Evolutionary conservation across 1,284 basidiomycete genomes (phyloP), one percentile per base, ranked within the genome.

Genomic region (Ganoderma sinense): DNA sequence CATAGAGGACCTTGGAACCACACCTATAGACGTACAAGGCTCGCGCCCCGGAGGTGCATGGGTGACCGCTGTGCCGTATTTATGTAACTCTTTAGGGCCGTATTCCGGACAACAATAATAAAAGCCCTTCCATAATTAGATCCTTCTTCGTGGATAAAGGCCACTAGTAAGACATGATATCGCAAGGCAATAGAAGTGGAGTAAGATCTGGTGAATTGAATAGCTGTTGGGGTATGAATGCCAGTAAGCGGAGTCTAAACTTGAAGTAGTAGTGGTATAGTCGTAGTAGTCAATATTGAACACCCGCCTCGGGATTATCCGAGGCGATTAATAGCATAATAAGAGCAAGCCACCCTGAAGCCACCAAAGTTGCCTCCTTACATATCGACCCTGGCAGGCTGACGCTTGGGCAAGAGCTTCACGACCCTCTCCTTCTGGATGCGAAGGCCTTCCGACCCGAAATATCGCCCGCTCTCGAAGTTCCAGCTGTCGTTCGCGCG

Each of bases 381-480:
- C 53, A 56, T 56, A 20, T 56, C 53, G 53, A 56, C 53, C 16
- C 29, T 29, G 7, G 23, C 48, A 53, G 48, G 53, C 53, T 33
- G 53, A 20, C 53, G 53, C 31, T 40, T 67, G 2, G 73, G 70
- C 2, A 75, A 70, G 33, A 75, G 61, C 40, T 5, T 18, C 4
- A 70, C 73, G 29, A 66, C 13, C 8, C 75, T 66, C 5, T 60
- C 48, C 59, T 63, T 60, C 66, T 76, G 71, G 13, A 78, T 70
- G 31, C 74, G 73, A 31, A 29, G 67, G 18, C 78, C 78, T 29
- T 73, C 68, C 2, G 56, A 69, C 1, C 77, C 78, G 51, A 80
- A 80, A 63, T 80, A 80, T 33, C 78, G 48, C 43, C 74, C 69
- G 31, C 71, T 72, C 69, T 78, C 77, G 64, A 80, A 79, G 8